Base-by-base conservation (phyloP, 2,329 filamentous ascomycete genomes). In the Ramichloridium luteum region DNA sequence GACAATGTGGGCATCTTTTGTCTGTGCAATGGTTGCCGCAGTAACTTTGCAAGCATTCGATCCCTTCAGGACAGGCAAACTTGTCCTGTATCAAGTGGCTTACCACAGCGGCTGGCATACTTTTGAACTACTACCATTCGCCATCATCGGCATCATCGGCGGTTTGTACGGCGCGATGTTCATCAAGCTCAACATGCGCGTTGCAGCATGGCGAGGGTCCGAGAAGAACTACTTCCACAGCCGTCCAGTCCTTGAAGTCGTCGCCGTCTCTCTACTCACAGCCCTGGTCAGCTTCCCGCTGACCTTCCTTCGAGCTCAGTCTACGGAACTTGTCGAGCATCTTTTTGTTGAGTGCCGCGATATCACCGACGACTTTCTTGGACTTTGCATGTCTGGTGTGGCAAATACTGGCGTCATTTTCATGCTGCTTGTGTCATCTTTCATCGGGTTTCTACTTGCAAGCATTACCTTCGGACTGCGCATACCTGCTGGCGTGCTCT, bases 1-100 rank as follows among this genome's bases (percentile, higher is more conserved):
- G 59, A 96, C 90, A 6, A 96, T 98, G 90, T 98, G 90, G 90
- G 90, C 94, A 56, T 93, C 85, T 49, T 98, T 98, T 51, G 90
- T 98, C 25, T 96, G 90, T 49, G 90, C 90, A 53, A 96, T 96
- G 86, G 83, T 93, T n/a, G 90, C 86, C 11, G 88, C 90, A 12
- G 83, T 96, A 22, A 84, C 85, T 10, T 67, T 98, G 4, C 88
- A 96, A 56, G 83, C 83, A 4, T 72, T 93, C 39, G 90, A 98
- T 53, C 90, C 90, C 4, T 94, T 96, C 55, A 74, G 90, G 32
- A 93, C 86, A 2, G 90, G 88, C 32, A 92, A 98, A 56, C 78
- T 96, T 32, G 90, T 96, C 27, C 64, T 96, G 33, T 98, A 93
- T 54, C 86, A 98, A 58, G 86, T 94, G 49, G 88, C 82, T 20